These are phyloP conservation scores for Dendrocalamus sinicus DNA, from an alignment of 176 grass and related monocot genomes.

Conservation along the genomic window DNA sequence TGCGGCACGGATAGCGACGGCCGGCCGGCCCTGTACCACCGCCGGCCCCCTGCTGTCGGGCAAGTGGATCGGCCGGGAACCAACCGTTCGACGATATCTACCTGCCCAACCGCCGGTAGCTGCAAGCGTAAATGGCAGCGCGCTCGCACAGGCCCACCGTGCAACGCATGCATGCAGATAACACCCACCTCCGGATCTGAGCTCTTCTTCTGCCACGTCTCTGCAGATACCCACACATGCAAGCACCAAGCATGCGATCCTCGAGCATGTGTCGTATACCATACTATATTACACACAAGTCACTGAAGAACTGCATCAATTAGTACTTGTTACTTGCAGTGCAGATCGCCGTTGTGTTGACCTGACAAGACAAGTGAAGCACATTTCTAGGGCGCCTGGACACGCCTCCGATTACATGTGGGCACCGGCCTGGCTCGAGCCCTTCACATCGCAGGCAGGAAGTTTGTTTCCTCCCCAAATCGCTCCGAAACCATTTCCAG, in stretches of 20 bases:
- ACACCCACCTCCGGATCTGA: background rate
- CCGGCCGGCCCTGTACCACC: slow-evolving; percentile 25
- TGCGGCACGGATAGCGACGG: slow-evolving; percentile 25
- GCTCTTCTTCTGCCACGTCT: background rate
- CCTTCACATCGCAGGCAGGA: slow-evolving; percentile 47
- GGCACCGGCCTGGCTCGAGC: slow-evolving; percentile 28
- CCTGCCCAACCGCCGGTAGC: slow-evolving; percentile 31
- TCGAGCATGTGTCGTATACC: background rate
- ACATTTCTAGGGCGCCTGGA: slow-evolving; percentile 45
- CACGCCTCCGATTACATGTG: slow-evolving; percentile 46
- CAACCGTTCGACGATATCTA: background rate
- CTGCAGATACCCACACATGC: background rate
- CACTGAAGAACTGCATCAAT: background rate
- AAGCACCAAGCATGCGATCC: background rate
- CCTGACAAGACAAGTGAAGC: slow-evolving; percentile 49
- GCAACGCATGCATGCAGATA: background rate
- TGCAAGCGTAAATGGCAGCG: background rate
- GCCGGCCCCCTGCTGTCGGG: slow-evolving; percentile 24
- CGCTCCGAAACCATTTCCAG: slow-evolving; percentile 40
- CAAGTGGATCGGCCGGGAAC: slow-evolving; percentile 29
- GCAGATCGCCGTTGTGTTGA: slow-evolving; percentile 37
- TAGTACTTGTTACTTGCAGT: background rate
- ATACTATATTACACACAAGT: background rate
- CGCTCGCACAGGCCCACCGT: background rate
- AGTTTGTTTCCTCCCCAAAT: slow-evolving; percentile 50